Conservation (phyloP, 768 basidiomycete genomes). For the Agaricus sinodeliciosus region DNA sequence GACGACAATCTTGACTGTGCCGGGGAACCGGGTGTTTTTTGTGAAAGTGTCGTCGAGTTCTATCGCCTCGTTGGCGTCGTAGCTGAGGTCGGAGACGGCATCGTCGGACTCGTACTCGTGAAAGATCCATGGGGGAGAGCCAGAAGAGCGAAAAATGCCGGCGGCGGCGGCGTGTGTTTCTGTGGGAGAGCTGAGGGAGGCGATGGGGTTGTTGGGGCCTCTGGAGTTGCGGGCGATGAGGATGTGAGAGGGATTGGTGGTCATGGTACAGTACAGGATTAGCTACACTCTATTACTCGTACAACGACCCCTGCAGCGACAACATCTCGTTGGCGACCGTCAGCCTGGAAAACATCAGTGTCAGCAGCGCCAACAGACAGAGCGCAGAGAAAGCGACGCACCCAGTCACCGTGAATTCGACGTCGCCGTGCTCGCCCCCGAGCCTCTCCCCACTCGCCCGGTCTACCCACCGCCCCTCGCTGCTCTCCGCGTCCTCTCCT, state of each 20-base stretch:
- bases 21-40: slow-evolving; percentile 60
- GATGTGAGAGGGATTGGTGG: slow-evolving; percentile 79
- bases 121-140: slow-evolving; percentile 73
- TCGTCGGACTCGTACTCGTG: slow-evolving; percentile 72
- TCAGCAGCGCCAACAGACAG: not conserved
- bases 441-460: slow-evolving; percentile 60
- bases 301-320: slow-evolving; percentile 64
- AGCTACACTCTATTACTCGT: slow-evolving; percentile 9
- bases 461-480: slow-evolving; percentile 76
- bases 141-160: slow-evolving; percentile 77
- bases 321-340: slow-evolving; percentile 93
- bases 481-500: slow-evolving; percentile 31
- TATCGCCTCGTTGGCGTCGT: slow-evolving; percentile 63
- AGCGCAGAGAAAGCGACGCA: no score
- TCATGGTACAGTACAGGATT: slow-evolving; percentile 27
- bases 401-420: slow-evolving; percentile 90
- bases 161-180: slow-evolving; percentile 86
- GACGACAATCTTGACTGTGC: slow-evolving; percentile 87
- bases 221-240: slow-evolving; percentile 85
- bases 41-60: slow-evolving; percentile 80
- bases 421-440: slow-evolving; percentile 57
- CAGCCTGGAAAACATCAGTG: slow-evolving; percentile 39
- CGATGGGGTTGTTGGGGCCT: slow-evolving; percentile 68
- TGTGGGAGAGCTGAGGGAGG: slow-evolving; percentile 76
- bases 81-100: slow-evolving; percentile 59